Evolutionary conservation across 2,329 filamentous ascomycete species (phyloP).

Genomic region (Fusarium sarcochroum): DNA sequence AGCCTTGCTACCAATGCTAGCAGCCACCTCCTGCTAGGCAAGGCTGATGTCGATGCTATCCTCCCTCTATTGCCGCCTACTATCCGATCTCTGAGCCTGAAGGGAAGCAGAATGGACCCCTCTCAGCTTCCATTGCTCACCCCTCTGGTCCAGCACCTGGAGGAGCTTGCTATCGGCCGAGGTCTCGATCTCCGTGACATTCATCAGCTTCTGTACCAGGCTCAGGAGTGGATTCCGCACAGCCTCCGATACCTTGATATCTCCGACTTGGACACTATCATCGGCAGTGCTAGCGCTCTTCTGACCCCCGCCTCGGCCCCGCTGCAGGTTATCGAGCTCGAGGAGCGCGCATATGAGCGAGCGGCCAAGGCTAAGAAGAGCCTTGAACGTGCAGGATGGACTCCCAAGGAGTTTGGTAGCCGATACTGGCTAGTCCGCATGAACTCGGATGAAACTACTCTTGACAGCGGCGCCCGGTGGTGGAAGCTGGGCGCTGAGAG

Average conservation of each 20-base stretch:
- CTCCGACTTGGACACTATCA: conserved; percentile 72
- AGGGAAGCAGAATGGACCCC: conserved; percentile 78
- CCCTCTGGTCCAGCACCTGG: conserved; percentile 76
- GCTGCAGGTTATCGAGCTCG: conserved; percentile 82
- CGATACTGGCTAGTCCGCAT: conserved; percentile 77
- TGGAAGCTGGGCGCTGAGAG: conserved; percentile 91
- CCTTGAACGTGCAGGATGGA: conserved; percentile 77
- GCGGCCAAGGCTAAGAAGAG: conserved; percentile 74
- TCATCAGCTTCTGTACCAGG: conserved; percentile 72
- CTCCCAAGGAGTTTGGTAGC: conserved; percentile 76
- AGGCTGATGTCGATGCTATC: conserved; percentile 74
- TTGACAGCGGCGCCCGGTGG: conserved; percentile 66
- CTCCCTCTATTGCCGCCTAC: conserved; percentile 76
- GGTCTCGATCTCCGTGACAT: conserved; percentile 76
- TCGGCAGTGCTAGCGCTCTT: conserved; percentile 71
- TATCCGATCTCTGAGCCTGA: conserved; percentile 80
- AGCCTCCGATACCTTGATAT: conserved; percentile 82
- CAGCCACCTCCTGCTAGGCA: conserved; percentile 78
- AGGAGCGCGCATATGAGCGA: conserved; percentile 75
- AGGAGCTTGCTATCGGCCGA: conserved; percentile 81
- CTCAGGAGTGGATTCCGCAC: conserved; percentile 63
- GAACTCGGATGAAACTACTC: conserved; percentile 53
- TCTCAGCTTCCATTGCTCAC: conserved; percentile 75
- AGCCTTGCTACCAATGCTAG: conserved; percentile 81
- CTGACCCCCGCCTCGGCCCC: conserved; percentile 73